These are phyloP conservation scores for Henckelia pumila DNA, from an alignment of 257 asterid species.

Conservation along the genomic window DNA sequence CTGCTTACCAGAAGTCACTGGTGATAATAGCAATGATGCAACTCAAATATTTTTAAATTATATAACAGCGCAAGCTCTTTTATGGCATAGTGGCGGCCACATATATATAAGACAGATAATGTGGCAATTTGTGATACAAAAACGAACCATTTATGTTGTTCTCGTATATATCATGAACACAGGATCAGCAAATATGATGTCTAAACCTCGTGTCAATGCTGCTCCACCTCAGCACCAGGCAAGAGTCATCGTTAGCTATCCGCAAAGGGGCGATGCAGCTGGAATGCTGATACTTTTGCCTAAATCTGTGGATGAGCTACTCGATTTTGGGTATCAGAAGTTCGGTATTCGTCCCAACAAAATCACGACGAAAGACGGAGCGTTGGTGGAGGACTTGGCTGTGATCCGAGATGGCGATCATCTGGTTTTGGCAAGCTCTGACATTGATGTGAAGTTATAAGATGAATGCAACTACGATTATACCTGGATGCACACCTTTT, in stretches of 20 bases:
- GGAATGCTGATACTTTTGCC: conserved; percentile 56
- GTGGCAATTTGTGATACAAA: no score
- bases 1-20: not conserved
- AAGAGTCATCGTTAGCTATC: conserved; percentile 55
- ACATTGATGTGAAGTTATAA: no score
- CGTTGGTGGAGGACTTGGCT: conserved; percentile 48
- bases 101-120: not conserved
- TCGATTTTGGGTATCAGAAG: conserved; percentile 55
- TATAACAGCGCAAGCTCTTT: not conserved
- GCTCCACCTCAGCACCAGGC: conserved; percentile 22
- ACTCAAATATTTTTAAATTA: not conserved
- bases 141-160: not conserved
- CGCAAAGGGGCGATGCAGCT: conserved; percentile 35
- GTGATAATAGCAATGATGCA: not conserved
- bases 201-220: conserved; percentile 27
- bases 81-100: no score
- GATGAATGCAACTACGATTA: no score
- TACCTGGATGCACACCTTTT: no score
- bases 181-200: conserved; percentile 23
- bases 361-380: conserved; percentile 54
- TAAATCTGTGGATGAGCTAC: conserved; percentile 44
- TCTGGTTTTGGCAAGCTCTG: conserved; percentile 40
- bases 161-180: conserved; percentile 27
- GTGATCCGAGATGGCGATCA: conserved; percentile 76
- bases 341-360: conserved; percentile 46